Evolutionary conservation across 768 basidiomycete genomes (phyloP), one percentile per base, ranked within the genome.

Genomic region (Panus rudis): DNA sequence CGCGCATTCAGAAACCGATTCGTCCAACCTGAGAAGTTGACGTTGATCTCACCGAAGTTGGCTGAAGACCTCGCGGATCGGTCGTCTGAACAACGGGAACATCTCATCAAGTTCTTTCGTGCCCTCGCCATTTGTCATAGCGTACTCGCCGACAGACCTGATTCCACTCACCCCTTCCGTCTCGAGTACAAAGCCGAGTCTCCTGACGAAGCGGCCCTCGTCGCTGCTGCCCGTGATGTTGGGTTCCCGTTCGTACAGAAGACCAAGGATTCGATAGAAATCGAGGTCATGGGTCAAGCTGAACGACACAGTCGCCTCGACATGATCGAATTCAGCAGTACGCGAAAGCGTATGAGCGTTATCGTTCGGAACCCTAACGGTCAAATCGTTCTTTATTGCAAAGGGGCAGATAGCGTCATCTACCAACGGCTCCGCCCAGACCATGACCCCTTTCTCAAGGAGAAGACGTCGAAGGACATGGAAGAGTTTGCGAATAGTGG

Each of bases 341-440:
- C 92, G 35, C 71, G 94, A 49, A 99, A 98, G 68, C 74, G 94
- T 45, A 98, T 98, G 94, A 92, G 87, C 59, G 87, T 91, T 34
- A 66, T 97, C 46, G 79, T 91, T 33, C 85, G 94, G 21, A 75
- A 76, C 40, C 89, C 94, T 0, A 85, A 91, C 43, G 90, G 91
- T 14, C 70, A 72, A 53, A 67, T 96, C 47, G 68, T 92, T 21
- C 65, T 97, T 46, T 94, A 92, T 59, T 87, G 84, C 75, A 98
- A 97, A 64, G 94, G 94, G n/a, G 94, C 94, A 11, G 94, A 98
- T 63, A 86, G 81, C 52, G 92, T 98, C 55, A 85, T 98, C 53
- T 94, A 93, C 57, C 81, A 82, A 52, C 79, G 93, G 11, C 73
- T 98, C 3, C 73, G 77, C 14, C 64, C 69, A 37, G 76, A 86